Evolutionary conservation across 148 eudicot species (phyloP), one percentile per base, ranked within the genome.

Genomic region (Rhododendron griersonianum): DNA sequence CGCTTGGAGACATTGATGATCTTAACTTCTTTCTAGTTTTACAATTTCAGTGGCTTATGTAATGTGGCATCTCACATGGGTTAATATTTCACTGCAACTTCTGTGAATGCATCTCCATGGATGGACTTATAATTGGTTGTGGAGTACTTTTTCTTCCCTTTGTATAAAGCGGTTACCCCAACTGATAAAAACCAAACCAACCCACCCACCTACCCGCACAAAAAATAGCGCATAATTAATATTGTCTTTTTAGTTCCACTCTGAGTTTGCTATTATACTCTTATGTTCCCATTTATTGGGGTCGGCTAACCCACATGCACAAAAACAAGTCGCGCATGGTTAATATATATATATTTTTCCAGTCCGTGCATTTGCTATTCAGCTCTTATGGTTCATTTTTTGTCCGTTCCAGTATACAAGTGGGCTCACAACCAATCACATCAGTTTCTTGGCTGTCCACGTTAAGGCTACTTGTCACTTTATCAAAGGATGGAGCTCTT

Each of bases 351-450:
- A 5, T 25, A 33, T 28, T 41, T 85, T 44, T 67, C 23, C 67
- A 86, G 2, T 81, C 47, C 2, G 30, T 71, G 35, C 61, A n/a
- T 81, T 48, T 84, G 67, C 84, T 86, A 50, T 53, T 81, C 19
- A 57, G 84, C 63, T 65, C 78, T 90, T 69, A 65, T 53, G 15
- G 37, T 87, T 83, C 55, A 23, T 61, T 57, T 77, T 53, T 76
- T 77, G 77, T 84, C 83, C 47, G 84, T 88, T 90, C 59, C 94
- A 97, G 99, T 85, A 95, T 94, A 23, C 99, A 97, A 89, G 98
- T 93, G 89, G 99, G 99, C 85, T 95, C 99, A 50, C 99, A 97
- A 88, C 98, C 99, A 84, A 95, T 97, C 85, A 91, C 93, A 80
- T 94, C 98, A 73, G 92, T 97, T 89, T 90, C 99, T 75, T 97